Conservation (phyloP, 805 yeast genomes). For the Wickerhamomyces alni region DNA sequence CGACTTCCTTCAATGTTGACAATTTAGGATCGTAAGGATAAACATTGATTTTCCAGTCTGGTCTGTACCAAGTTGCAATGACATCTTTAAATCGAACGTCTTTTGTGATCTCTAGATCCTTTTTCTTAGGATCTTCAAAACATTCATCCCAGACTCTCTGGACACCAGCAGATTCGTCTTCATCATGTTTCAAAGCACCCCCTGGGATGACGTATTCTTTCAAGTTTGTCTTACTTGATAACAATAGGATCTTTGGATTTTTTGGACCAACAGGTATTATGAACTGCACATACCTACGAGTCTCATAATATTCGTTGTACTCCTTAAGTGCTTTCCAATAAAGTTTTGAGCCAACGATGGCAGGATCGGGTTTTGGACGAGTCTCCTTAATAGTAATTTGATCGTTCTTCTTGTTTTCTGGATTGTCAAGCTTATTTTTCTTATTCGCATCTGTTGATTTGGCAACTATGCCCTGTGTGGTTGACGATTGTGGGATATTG, state of each 20-base stretch:
- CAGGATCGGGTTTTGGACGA: constrained; percentile 2
- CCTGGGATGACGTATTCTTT: constrained; percentile 9
- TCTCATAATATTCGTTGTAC: constrained; percentile 4
- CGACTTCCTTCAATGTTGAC: constrained; percentile 7
- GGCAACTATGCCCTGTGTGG: too few species aligned
- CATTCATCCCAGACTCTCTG: constrained; percentile 8
- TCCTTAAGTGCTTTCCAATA: constrained; percentile 3
- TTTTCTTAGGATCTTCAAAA: constrained; percentile 5
- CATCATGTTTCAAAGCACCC: constrained; percentile 9
- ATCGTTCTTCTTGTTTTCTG: neutral
- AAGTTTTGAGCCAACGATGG: constrained; percentile 2
- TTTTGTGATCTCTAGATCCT: neutral
- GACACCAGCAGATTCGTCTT: constrained; percentile 8
- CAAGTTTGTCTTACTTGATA: neutral
- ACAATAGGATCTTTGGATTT: constrained; percentile 8
- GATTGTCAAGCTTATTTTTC: too few species aligned
- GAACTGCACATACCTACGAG: constrained; percentile 12
- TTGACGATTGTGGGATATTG: too few species aligned
- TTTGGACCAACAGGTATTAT: constrained; percentile 8
- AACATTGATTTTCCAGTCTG: constrained; percentile 7
- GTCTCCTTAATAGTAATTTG: neutral
- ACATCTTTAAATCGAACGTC: constrained; percentile 7
- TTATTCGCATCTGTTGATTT: neutral
- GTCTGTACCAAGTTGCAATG: constrained; percentile 13
- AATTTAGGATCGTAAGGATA: constrained; percentile 13